Base-by-base conservation (phyloP, 2,329 filamentous ascomycete species). In the Aspergillus pseudoglaucus region DNA sequence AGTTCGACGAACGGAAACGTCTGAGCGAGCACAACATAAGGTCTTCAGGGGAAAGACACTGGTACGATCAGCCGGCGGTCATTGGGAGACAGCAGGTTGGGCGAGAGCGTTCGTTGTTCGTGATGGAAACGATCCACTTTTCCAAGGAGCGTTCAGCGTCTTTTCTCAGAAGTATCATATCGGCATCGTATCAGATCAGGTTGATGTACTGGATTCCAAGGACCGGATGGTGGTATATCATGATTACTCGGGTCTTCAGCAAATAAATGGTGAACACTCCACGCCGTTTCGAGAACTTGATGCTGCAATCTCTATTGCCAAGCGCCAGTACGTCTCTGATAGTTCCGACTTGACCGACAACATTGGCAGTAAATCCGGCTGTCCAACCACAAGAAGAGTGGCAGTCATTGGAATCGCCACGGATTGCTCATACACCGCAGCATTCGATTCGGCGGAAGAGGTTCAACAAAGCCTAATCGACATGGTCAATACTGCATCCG, bases 331-430 rank as follows among this genome's bases (percentile, higher is more conserved):
- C 18, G 88, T 91, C 61, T 79, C 81, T 49, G 80, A 79, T 35
- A 82, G 81, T 9, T 78, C 90, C 50, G 93, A 96, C 63, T 73
- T 97, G 56, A 75, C 79, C 27, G 78, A 74, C 30, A 88, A 81
- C 22, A 95, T 98, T 62, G 93, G 93, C 42, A 85, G 81, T 50
- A 87, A 86, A 0, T 65, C 72, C n/a, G 93, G 93, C 45, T 98
- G 93, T 65, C 91, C 91, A 5, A 84, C 78, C 1, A 91, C 89
- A n/a, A 83, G 89, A 56, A 94, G 87, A 68, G 89, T 98, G 15
- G 93, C 93, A 1, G 77, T 97, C 35, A 81, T 98, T 22, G 93
- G 93, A 22, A 83, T 97, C 32, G 93, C 90, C 6, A 93, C 90
- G 0, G 93, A 98, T 67, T 98, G 93, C 74, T 87, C 82, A 7